phyloP scores from a whole-genome alignment of 495 filamentous ascomycete genomes.

The Podospora sp. region DNA sequence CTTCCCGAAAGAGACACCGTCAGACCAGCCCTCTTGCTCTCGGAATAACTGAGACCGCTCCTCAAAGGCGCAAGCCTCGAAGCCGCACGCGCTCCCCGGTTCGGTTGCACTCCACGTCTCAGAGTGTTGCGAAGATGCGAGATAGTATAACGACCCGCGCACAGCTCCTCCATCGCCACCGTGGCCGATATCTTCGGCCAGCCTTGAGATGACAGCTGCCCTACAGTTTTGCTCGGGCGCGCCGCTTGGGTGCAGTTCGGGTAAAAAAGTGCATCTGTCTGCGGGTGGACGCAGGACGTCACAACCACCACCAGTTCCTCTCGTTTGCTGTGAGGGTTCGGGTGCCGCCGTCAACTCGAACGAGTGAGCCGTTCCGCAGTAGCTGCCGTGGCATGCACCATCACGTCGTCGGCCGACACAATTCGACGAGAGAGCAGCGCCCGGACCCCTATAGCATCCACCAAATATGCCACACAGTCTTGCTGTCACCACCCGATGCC shows the following conservation, averaged over 20 bases:
- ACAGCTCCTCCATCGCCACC: background rate
- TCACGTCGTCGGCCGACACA: background rate
- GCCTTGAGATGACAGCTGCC: background rate
- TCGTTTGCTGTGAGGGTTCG: background rate
- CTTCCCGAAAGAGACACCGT: background rate
- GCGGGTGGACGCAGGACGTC: background rate
- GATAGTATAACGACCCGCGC: background rate
- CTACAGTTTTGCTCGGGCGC: constrained; percentile 3
- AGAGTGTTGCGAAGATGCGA: background rate
- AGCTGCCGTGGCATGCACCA: constrained; percentile 1
- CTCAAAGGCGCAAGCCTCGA: background rate
- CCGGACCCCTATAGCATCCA: background rate
- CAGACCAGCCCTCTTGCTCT: background rate
- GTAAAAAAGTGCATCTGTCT: background rate
- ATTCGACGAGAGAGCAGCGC: background rate
- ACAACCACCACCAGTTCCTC: background rate
- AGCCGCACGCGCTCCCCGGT: background rate
- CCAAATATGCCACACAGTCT: background rate
- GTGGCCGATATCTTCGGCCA: constrained; percentile 3
- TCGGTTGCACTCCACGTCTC: background rate
- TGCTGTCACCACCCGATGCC: constrained; percentile 1
- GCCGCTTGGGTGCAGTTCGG: background rate
- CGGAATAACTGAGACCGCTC: background rate
- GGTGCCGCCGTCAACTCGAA: background rate
- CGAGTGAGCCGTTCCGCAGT: background rate